Percentiles rank a stretch among this genome's conserved stretches.
Evolutionary conservation across 2,329 filamentous ascomycete species (phyloP).

Genomic region (Curvularia sp.): DNA sequence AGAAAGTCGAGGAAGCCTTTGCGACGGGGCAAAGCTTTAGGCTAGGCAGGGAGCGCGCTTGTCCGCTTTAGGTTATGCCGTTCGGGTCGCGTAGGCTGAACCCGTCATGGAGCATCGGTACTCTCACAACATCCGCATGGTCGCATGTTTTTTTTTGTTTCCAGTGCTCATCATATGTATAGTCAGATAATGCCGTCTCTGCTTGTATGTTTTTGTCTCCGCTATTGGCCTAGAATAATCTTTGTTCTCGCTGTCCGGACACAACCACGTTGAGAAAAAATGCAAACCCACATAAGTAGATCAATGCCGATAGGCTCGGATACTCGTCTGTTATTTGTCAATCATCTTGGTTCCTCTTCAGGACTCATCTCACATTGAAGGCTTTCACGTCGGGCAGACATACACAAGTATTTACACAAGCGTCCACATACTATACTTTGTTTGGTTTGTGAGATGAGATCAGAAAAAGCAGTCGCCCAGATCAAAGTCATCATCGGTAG

Average conservation of each 20-base stretch:
- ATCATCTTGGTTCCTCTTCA: not conserved
- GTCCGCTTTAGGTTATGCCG: slow-evolving; percentile 9
- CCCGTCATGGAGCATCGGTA: not conserved
- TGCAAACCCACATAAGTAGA: not conserved
- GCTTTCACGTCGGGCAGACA: not conserved
- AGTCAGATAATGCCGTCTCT: not conserved
- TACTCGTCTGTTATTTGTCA: not conserved
- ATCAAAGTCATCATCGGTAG: not conserved
- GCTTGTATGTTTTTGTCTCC: not conserved
- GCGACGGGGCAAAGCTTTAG: slow-evolving; percentile 19
- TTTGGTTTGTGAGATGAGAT: not conserved
- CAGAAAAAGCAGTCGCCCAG: not conserved
- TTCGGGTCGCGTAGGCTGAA: slow-evolving; percentile 2
- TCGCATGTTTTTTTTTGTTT: not conserved
- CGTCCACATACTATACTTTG: not conserved
- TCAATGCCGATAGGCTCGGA: not conserved
- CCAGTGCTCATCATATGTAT: not conserved
- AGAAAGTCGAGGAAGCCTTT: slow-evolving; percentile 17
- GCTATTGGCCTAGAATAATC: not conserved
- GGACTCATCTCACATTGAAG: not conserved
- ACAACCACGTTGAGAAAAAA: not conserved
- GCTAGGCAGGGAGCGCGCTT: slow-evolving; percentile 12
- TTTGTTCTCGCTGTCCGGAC: not conserved
- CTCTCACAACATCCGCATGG: not conserved
- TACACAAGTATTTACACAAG: not conserved